These are phyloP conservation scores for Mycena olivaceomarginata DNA, from an alignment of 768 basidiomycete genomes.

Conservation along the genomic window DNA sequence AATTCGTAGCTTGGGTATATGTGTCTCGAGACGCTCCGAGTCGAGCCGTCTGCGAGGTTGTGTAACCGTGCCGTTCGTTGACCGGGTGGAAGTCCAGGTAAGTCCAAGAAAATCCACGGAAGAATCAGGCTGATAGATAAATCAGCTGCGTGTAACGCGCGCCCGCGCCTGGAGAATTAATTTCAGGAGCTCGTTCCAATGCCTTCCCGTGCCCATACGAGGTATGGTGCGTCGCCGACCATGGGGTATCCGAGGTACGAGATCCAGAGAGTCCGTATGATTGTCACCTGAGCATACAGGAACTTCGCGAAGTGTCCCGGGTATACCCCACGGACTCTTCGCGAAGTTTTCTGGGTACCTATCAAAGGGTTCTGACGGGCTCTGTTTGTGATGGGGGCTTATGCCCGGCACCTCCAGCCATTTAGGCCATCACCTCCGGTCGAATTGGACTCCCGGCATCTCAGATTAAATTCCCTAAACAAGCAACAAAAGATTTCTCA, in stretches of 20 bases:
- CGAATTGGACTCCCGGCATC: too few species aligned
- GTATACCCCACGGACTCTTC: too few species aligned
- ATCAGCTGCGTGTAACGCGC: not conserved
- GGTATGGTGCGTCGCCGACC: too few species aligned
- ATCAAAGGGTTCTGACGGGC: too few species aligned
- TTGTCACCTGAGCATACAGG: too few species aligned
- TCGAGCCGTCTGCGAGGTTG: not conserved
- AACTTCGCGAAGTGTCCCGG: too few species aligned
- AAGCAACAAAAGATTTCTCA: too few species aligned
- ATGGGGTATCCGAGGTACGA: not conserved
- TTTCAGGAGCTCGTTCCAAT: not conserved
- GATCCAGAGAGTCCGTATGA: not conserved
- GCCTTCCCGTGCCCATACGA: slow-evolving; percentile 10
- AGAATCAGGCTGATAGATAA: not conserved
- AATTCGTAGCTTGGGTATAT: slow-evolving; percentile 1
- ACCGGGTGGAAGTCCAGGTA: not conserved
- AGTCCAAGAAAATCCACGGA: not conserved
- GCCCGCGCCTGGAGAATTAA: not conserved
- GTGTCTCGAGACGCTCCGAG: not conserved
- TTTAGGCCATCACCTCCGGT: too few species aligned
- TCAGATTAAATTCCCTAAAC: too few species aligned
- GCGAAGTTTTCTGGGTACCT: too few species aligned
- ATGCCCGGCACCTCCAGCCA: too few species aligned
- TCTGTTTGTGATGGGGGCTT: too few species aligned
- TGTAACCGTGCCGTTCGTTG: not conserved